Conservation (phyloP, 2,329 filamentous ascomycete genomes). For the Trichoderma hamatum region DNA sequence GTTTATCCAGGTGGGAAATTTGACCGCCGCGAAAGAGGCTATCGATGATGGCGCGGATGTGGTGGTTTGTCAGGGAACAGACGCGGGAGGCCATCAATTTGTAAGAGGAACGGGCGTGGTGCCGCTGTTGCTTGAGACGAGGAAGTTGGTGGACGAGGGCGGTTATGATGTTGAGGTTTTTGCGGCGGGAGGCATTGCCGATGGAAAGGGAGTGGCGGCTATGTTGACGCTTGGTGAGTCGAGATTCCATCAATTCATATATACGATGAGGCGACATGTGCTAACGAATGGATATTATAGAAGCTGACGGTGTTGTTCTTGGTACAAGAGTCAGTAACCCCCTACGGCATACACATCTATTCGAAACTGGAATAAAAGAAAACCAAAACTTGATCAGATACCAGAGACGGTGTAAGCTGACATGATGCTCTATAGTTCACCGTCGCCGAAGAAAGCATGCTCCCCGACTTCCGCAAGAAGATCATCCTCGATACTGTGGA, state of each 20-base stretch:
- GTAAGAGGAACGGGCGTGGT: conserved; percentile 57
- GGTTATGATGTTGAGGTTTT: conserved; percentile 48
- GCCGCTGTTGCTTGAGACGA: conserved; percentile 60
- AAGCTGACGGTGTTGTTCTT: conserved; percentile 50
- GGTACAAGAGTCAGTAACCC: conserved; percentile 44
- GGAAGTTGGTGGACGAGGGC: conserved; percentile 48
- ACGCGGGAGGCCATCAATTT: conserved; percentile 67
- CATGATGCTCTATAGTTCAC: conserved; percentile 43
- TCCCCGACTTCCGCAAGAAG: conserved; percentile 46
- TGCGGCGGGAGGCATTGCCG: conserved; percentile 63
- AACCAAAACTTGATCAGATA: too few species aligned
- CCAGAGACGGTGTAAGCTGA: not conserved
- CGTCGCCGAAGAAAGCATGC: conserved; percentile 48
- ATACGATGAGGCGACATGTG: not conserved
- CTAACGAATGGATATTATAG: conserved; percentile 33
- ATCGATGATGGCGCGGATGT: conserved; percentile 57
- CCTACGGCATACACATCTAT: not conserved
- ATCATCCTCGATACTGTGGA: conserved; percentile 47
- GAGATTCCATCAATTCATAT: not conserved
- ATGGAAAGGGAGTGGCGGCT: conserved; percentile 59
- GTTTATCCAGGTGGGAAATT: conserved; percentile 65
- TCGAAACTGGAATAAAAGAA: not conserved
- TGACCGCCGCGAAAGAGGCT: conserved; percentile 56
- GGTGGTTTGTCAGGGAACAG: conserved; percentile 63
- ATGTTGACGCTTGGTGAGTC: conserved; percentile 56